These are phyloP conservation scores for Boechera retrofracta DNA, from an alignment of 345 rosid genomes.

Conservation along the genomic window DNA sequence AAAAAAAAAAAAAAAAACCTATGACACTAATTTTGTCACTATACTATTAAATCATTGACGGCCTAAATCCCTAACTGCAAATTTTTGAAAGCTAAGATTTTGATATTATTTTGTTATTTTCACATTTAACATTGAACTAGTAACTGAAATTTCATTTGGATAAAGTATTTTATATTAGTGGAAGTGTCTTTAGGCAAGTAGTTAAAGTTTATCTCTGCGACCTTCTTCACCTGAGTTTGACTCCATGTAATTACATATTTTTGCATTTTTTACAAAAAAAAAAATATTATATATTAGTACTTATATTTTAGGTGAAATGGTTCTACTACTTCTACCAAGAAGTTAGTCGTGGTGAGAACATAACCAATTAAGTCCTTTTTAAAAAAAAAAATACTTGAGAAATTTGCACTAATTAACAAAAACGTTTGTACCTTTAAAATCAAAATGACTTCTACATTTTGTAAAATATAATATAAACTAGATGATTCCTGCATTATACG, in stretches of 20 bases:
- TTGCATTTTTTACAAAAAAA: no score
- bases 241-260: no score
- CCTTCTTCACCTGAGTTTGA: no score
- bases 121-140: conserved; percentile 2
- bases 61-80: background rate
- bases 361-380: background rate
- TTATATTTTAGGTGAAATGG: conserved; percentile 25
- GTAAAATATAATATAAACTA: background rate
- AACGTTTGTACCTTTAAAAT: background rate
- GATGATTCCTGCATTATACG: no score
- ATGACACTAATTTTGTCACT: conserved; percentile 1
- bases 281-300: background rate
- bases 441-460: background rate
- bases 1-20: background rate
- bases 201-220: no score
- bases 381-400: background rate
- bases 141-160: background rate
- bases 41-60: background rate
- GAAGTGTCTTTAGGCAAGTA: no score
- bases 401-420: conserved; percentile 20
- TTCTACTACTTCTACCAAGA: background rate
- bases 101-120: background rate
- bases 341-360: conserved; percentile 17
- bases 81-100: conserved; percentile 3
- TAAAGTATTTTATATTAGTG: background rate